Percentiles rank a stretch among this genome's conserved stretches.
Conservation (phyloP, 139 green algal genomes). For the Volvox reticuliferus region DNA sequence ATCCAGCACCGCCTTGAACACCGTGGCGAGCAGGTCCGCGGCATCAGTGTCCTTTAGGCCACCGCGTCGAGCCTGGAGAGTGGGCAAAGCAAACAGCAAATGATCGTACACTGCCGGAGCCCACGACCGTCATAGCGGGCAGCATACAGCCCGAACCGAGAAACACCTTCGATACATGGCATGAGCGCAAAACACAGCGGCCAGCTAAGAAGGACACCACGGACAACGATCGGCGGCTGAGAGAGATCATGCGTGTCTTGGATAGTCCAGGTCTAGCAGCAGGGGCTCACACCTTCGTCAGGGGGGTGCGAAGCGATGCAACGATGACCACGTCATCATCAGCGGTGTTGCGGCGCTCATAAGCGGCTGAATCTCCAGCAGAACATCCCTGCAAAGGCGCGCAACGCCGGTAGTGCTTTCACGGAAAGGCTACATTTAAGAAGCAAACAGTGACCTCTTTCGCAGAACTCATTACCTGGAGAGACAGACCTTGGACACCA, state of each 20-base stretch:
- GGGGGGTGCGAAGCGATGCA: conserved; percentile 88
- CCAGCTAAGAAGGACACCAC: no score
- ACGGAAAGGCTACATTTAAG: not conserved
- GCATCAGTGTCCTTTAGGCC: conserved; percentile 93
- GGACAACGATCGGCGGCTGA: no score
- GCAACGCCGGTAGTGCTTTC: not conserved
- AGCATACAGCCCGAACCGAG: no score
- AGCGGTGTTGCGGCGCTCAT: conserved; percentile 69
- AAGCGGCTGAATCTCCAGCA: conserved; percentile 89
- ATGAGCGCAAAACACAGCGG: no score
- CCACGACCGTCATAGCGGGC: no score
- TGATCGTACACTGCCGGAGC: not conserved
- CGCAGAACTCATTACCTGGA: conserved; percentile 37
- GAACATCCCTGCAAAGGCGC: conserved; percentile 64
- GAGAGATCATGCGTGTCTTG: no score
- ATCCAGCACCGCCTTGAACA: conserved; percentile 87
- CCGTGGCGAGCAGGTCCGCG: conserved; percentile 91
- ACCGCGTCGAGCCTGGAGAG: conserved; percentile 83
- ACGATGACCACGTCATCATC: conserved; percentile 95
- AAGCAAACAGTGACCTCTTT: not conserved
- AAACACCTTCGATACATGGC: no score
- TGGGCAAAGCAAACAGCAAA: not conserved
- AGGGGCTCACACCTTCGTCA: conserved; percentile 81
- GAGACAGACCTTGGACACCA: conserved; percentile 15
- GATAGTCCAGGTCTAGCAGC: no score